A percentile compares a stretch with the other conserved stretches of the same genome.
These are phyloP conservation scores for Magnolia officinalis DNA, from an alignment of 164 flowering plant genomes.

Conservation along the genomic window DNA sequence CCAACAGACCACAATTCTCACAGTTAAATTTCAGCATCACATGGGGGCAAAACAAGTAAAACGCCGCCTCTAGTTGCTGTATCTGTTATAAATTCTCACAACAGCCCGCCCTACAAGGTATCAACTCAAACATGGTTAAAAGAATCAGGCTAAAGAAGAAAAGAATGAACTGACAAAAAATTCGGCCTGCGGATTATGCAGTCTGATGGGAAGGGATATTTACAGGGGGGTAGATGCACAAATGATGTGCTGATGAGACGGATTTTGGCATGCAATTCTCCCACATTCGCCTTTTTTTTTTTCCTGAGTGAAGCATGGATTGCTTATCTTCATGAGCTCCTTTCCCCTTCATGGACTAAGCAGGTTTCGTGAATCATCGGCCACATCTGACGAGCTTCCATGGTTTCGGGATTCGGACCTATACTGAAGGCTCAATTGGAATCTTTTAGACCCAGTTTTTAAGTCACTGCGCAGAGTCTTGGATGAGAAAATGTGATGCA, in stretches of 20 bases:
- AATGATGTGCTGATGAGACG: not conserved
- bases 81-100: not conserved
- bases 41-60: too few species aligned
- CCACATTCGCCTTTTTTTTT: not conserved
- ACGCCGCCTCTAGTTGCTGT: not conserved
- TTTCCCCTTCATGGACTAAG: slow-evolving; percentile 34
- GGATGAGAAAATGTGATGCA: slow-evolving; percentile 57
- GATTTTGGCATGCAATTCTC: not conserved
- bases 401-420: slow-evolving; percentile 50
- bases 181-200: not conserved
- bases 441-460: slow-evolving; percentile 25
- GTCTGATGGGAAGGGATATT: not conserved
- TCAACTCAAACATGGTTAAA: not conserved
- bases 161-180: not conserved
- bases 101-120: not conserved
- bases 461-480: slow-evolving; percentile 34
- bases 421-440: slow-evolving; percentile 38
- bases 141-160: not conserved
- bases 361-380: slow-evolving; percentile 43
- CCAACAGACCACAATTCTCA: too few species aligned
- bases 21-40: too few species aligned
- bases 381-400: slow-evolving; percentile 43
- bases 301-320: not conserved
- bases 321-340: not conserved
- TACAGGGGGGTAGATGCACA: not conserved